phyloP scores from a whole-genome alignment of 2,329 filamentous ascomycete species.

The Hortaea sp. region DNA sequence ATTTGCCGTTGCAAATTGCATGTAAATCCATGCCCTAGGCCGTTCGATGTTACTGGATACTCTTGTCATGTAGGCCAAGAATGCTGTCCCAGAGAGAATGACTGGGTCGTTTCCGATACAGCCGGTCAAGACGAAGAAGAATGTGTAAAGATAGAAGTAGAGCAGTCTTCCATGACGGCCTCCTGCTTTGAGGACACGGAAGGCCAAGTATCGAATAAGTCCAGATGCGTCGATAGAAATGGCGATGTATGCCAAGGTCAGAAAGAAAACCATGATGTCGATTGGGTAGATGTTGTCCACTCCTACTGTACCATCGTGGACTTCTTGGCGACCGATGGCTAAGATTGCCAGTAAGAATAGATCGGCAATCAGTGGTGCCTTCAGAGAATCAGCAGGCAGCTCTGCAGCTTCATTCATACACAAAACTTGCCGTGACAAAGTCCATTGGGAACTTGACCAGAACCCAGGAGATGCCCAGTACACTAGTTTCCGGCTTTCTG shows the following conservation, averaged over 20 bases:
- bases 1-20: slow-evolving; percentile 62
- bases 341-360: slow-evolving; percentile 60
- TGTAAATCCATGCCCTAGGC: slow-evolving; percentile 62
- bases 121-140: slow-evolving; percentile 58
- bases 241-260: slow-evolving; percentile 61
- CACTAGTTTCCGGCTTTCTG: too few species aligned
- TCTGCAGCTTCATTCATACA: too few species aligned
- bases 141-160: slow-evolving; percentile 63
- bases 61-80: slow-evolving; percentile 66
- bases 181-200: slow-evolving; percentile 58
- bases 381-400: too few species aligned
- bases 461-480: too few species aligned
- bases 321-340: slow-evolving; percentile 57
- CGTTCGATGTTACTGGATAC: slow-evolving; percentile 63
- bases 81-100: slow-evolving; percentile 63
- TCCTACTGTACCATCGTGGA: slow-evolving; percentile 58
- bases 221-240: slow-evolving; percentile 70
- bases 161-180: slow-evolving; percentile 57
- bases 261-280: slow-evolving; percentile 67
- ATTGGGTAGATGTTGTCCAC: slow-evolving; percentile 56
- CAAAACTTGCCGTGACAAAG: slow-evolving; percentile 44
- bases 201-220: slow-evolving; percentile 59
- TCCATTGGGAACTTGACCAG: slow-evolving; percentile 50
- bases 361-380: slow-evolving; percentile 57
- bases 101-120: slow-evolving; percentile 69